Evolutionary conservation across 495 filamentous ascomycete species (phyloP).

Genomic region (Jackrogersella minutella): DNA sequence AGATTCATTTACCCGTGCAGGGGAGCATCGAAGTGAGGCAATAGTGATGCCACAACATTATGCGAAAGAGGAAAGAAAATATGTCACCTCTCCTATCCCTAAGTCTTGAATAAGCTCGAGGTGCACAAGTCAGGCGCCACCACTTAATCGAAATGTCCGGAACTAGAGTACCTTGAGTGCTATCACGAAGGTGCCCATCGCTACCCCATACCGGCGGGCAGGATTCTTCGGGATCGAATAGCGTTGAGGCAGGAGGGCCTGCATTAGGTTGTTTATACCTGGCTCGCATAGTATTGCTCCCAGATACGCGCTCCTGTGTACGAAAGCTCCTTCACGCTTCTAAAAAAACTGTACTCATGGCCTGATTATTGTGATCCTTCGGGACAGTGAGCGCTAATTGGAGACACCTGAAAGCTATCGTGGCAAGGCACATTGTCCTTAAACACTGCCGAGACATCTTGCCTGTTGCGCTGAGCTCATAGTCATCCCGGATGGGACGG

Average conservation of each 20-base stretch:
- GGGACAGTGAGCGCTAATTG: constrained; percentile 16
- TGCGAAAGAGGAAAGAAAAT: constrained; percentile 18
- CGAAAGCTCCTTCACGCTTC: too few relatives aligned
- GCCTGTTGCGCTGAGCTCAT: background rate
- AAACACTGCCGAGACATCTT: background rate
- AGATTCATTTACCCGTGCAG: constrained; percentile 24
- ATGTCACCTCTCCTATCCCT: constrained; percentile 1
- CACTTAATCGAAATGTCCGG: constrained; percentile 6
- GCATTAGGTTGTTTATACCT: constrained; percentile 1
- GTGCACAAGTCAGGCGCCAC: constrained; percentile 16
- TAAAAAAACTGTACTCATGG: too few relatives aligned
- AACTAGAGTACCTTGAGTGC: background rate
- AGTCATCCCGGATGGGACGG: constrained; percentile 3
- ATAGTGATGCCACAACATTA: constrained; percentile 29
- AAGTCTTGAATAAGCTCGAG: background rate
- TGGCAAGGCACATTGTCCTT: constrained; percentile 3
- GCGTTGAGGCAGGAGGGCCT: background rate
- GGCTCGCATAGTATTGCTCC: constrained; percentile 30
- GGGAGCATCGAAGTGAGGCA: constrained; percentile 6
- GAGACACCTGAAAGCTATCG: background rate
- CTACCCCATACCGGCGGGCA: too few relatives aligned
- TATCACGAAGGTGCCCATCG: constrained; percentile 15
- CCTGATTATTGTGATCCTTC: constrained; percentile 29
- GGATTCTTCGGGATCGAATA: constrained; percentile 16
- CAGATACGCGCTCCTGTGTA: too few relatives aligned